Evolutionary conservation across 2,329 filamentous ascomycete species (phyloP).

Genomic region (Pseudogymnoascus pannorum): DNA sequence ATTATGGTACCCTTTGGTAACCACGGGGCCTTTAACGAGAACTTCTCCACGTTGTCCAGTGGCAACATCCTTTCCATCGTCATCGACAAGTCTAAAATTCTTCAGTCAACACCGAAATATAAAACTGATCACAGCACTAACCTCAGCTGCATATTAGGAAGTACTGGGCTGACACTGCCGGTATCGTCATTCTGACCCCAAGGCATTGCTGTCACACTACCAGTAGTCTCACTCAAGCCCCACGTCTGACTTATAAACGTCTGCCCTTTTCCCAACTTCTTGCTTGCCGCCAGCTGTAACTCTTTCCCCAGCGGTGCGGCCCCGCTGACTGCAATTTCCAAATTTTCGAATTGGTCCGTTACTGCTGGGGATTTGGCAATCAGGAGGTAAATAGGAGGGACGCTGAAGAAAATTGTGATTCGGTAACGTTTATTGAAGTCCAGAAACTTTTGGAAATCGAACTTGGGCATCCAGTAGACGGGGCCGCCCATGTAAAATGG

Average conservation of each 20-base stretch:
- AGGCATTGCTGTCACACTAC: slow-evolving; percentile 60
- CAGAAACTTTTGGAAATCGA: slow-evolving; percentile 68
- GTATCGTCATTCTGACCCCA: slow-evolving; percentile 38
- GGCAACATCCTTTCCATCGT: slow-evolving; percentile 44
- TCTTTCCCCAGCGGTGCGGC: slow-evolving; percentile 58
- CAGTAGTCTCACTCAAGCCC: slow-evolving; percentile 83
- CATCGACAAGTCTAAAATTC: slow-evolving; percentile 51
- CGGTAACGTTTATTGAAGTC: slow-evolving; percentile 58
- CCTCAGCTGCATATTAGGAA: slow-evolving; percentile 49
- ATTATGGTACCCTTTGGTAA: slow-evolving; percentile 76
- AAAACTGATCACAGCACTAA: neutral
- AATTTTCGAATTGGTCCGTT: slow-evolving; percentile 46
- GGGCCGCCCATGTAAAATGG: slow-evolving; percentile 39
- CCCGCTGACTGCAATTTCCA: slow-evolving; percentile 43
- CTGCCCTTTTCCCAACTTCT: slow-evolving; percentile 50
- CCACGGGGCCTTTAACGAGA: slow-evolving; percentile 62
- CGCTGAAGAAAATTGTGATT: slow-evolving; percentile 59
- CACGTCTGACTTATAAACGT: slow-evolving; percentile 41
- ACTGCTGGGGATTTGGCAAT: slow-evolving; percentile 64
- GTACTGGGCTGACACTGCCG: slow-evolving; percentile 56
- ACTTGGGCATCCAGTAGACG: slow-evolving; percentile 69
- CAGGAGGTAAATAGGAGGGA: slow-evolving; percentile 68
- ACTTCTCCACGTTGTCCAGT: slow-evolving; percentile 58
- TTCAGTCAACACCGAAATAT: neutral
- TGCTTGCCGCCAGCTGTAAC: slow-evolving; percentile 42